Conservation (phyloP, 805 yeast species). For the Cyberlindnera americana region DNA sequence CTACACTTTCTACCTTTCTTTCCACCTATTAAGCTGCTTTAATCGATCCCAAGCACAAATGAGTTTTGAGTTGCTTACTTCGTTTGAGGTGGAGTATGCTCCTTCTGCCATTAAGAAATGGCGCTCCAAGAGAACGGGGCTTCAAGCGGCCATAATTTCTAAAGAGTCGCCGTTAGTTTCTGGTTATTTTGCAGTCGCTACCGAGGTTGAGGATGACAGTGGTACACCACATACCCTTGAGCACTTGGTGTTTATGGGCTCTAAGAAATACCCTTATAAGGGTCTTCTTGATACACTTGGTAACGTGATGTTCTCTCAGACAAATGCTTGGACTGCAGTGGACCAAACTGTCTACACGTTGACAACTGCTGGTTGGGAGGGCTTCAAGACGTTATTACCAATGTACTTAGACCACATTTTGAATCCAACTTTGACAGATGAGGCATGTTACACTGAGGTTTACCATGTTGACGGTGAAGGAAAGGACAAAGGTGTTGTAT, state of each 20-base stretch:
- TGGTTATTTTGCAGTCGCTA: conserved; percentile 95
- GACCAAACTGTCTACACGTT: conserved; percentile 94
- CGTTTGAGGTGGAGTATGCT: conserved; percentile 70
- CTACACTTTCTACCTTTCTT: no score
- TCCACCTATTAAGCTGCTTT: no score
- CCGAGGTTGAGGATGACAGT: conserved; percentile 81
- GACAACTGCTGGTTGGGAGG: conserved; percentile 94
- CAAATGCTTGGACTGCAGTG: conserved; percentile 96
- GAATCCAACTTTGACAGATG: conserved; percentile 82
- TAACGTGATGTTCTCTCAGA: conserved; percentile 74
- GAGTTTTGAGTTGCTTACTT: conserved; percentile 39
- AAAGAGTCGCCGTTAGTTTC: conserved; percentile 84
- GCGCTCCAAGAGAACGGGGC: conserved; percentile 75
- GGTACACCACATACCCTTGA: conserved; percentile 97
- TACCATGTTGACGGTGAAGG: conserved; percentile 90
- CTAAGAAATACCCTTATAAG: conserved; percentile 82
- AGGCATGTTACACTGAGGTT: conserved; percentile 90
- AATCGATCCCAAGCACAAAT: no score
- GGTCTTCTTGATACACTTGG: conserved; percentile 88
- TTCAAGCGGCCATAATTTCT: conserved; percentile 71
- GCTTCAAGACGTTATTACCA: conserved; percentile 79
- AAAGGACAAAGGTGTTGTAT: conserved; percentile 94
- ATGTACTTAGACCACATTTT: conserved; percentile 85
- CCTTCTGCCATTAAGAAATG: conserved; percentile 71
- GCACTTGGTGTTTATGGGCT: conserved; percentile 93